Conservation (phyloP, 495 filamentous ascomycete genomes). For the Tuber microsphaerosporum region DNA sequence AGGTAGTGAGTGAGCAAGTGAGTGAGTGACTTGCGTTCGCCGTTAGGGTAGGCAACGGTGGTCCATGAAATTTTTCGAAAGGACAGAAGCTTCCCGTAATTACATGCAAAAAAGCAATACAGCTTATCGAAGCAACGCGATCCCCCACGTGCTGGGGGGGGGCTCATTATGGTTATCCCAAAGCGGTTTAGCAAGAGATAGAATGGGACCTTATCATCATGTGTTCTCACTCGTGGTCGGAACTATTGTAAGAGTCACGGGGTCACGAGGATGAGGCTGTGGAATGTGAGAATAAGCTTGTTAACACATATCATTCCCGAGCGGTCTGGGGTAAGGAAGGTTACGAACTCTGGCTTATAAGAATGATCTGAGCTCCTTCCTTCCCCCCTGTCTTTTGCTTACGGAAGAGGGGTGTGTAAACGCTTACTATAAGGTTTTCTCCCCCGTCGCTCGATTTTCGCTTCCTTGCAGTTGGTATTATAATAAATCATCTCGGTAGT, state of each 20-base stretch:
- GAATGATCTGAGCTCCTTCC: neutral
- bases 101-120: neutral
- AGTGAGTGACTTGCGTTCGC: neutral
- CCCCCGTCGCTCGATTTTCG: neutral
- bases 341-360: neutral
- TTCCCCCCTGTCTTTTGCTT: neutral
- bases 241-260: neutral
- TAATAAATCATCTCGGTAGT: neutral
- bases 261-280: conserved; percentile 9
- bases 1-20: neutral
- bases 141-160: neutral
- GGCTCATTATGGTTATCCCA: neutral
- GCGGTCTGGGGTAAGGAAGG: neutral
- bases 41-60: neutral
- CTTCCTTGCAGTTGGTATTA: neutral
- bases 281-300: neutral
- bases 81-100: neutral
- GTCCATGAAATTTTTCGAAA: neutral
- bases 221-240: neutral
- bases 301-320: conserved; percentile 21
- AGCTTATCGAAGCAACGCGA: neutral
- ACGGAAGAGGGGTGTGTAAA: neutral
- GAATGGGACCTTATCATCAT: neutral
- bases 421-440: neutral
- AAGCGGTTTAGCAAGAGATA: neutral